These are phyloP conservation scores for Chalciporus sphaerocephalus DNA, from an alignment of 768 basidiomycete species.

Conservation along the genomic window DNA sequence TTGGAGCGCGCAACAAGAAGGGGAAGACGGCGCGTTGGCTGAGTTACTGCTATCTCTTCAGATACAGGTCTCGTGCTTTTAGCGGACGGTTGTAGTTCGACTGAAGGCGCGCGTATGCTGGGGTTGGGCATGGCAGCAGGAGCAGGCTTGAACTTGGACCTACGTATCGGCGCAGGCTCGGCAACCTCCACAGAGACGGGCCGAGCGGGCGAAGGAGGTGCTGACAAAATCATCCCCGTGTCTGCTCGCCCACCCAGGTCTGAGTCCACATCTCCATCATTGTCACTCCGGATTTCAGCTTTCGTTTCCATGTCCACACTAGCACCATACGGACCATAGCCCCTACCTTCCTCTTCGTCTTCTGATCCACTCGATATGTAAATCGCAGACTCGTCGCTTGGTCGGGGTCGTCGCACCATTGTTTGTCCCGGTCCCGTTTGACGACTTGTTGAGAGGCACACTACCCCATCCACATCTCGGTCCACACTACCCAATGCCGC, in stretches of 20 bases:
- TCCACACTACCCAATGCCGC: background rate
- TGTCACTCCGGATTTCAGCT: background rate
- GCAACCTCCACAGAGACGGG: background rate
- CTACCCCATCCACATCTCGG: background rate
- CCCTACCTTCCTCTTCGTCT: constrained; percentile 5
- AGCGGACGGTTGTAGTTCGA: background rate
- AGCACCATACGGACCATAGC: background rate
- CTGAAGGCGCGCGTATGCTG: background rate
- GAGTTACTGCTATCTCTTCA: background rate
- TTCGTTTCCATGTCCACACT: background rate
- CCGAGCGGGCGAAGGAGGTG: constrained; percentile 16
- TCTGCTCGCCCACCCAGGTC: constrained; percentile 13
- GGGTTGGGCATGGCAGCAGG: background rate
- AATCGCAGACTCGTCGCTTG: constrained; percentile 16
- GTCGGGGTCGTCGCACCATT: constrained; percentile 2
- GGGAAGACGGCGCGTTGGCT: constrained; percentile 5
- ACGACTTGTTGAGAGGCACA: background rate
- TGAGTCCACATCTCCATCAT: background rate
- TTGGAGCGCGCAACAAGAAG: constrained; percentile 24
- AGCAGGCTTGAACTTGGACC: constrained; percentile 20
- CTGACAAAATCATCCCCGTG: constrained; percentile 25
- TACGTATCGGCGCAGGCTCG: constrained; percentile 2
- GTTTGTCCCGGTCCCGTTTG: background rate
- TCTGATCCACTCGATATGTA: constrained; percentile 29
- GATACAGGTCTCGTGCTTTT: background rate